Evolutionary conservation across 1,139 yeast genomes (phyloP), one percentile per base, ranked within the genome.

Genomic region (Taiozyma sp.): DNA sequence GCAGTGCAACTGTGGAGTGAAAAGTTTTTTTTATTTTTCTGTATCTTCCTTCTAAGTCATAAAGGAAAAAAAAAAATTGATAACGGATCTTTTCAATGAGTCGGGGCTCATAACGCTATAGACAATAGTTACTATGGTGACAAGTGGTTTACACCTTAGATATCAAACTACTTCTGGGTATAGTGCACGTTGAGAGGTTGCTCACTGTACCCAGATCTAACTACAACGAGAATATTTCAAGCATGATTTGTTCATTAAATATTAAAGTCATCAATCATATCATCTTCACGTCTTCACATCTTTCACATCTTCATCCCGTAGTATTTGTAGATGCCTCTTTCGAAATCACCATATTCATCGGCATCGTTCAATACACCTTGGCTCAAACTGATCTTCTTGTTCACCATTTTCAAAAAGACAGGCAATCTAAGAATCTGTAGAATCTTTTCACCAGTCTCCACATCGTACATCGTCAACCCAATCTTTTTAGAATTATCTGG

Each of bases 251-350:
- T n/a, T 36, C 40, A 19, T 36, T 36, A 14, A 34, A 14, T 34
- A 36, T 36, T 36, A 36, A 36, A 36, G 23, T 16, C 19, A 10
- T 36, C 23, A 36, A 36, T 36, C 40, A 36, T 36, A 36, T 36
- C 23, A 34, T 34, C 38, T 24, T 24, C 27, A 24, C 8, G 2
- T 24, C 27, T 24, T 24, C 8, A 6, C 27, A 24, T 24, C n/a
- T 16, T n/a, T 58, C 56, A 70, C 58, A 80, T 66, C 56, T 66
- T 70, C 57, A 70, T 56, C 38, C 74, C 69, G 62, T 85, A 85
- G 63, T 85, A 85, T 62, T 84, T 83, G 65, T 84, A 85, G 53
- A 85, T 83, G 1, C 92, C 92, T 49, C 91, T 71, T 65, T 85
- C 89, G 54, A 81, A 81, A 45, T 78, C 81, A 0, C 91, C 91